These are phyloP conservation scores for Paraphoma chrysanthemicola DNA, from an alignment of 2,329 filamentous ascomycete species.

Conservation along the genomic window DNA sequence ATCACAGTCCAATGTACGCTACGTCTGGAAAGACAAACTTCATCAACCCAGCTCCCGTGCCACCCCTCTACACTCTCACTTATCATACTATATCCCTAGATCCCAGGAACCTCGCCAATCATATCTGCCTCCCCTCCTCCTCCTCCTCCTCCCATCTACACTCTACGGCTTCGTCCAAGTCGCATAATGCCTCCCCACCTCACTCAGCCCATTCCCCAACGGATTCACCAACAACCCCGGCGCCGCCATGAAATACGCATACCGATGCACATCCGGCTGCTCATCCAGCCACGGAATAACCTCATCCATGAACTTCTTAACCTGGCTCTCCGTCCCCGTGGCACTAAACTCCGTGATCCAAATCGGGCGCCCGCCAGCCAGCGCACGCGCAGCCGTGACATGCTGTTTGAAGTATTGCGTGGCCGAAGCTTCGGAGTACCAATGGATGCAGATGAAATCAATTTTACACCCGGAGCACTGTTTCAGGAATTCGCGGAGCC, in stretches of 20 bases:
- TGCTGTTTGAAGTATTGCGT: slow-evolving; percentile 40
- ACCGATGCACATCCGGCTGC: slow-evolving; percentile 34
- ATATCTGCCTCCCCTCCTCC: too few relatives aligned
- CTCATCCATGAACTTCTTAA: slow-evolving; percentile 29
- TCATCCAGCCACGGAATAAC: slow-evolving; percentile 44
- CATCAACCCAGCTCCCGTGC: too few relatives aligned
- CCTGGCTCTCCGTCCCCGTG: slow-evolving; percentile 22
- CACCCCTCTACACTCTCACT: too few relatives aligned
- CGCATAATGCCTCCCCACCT: slow-evolving; percentile 23
- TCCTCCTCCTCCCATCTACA: too few relatives aligned
- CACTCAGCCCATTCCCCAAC: slow-evolving; percentile 18
- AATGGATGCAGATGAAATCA: slow-evolving; percentile 45
- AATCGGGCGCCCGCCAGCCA: slow-evolving; percentile 60
- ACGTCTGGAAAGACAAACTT: too few relatives aligned
- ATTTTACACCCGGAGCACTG: slow-evolving; percentile 39
- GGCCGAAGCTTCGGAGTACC: slow-evolving; percentile 34
- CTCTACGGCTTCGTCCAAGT: neutral
- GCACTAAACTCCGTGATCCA: slow-evolving; percentile 47
- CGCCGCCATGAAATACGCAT: slow-evolving; percentile 36
- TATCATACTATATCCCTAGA: too few relatives aligned
- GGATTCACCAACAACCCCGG: slow-evolving; percentile 21
- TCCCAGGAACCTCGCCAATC: too few relatives aligned
- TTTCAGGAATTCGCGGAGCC: slow-evolving; percentile 33
- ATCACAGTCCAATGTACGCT: too few relatives aligned
- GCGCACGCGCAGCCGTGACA: slow-evolving; percentile 34